A percentile compares a stretch with the other conserved stretches of the same genome.
These are phyloP conservation scores for Lotus japonicus DNA, from an alignment of 306 rosid species.

Conservation along the genomic window DNA sequence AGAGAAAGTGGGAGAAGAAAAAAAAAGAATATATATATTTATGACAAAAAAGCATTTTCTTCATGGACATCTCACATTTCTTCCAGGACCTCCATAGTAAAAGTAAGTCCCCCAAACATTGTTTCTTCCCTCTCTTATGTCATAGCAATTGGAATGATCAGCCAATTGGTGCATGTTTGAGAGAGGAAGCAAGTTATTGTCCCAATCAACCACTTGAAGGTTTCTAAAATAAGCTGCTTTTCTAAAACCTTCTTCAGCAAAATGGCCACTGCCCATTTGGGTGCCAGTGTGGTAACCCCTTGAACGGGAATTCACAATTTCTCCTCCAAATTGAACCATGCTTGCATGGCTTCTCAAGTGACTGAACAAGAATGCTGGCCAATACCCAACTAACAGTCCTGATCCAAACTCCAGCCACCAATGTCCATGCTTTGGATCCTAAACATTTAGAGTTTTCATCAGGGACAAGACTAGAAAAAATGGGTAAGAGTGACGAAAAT, in stretches of 20 bases:
- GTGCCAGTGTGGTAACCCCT: constrained; percentile 88
- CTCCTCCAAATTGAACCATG: constrained; percentile 98
- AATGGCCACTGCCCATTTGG: constrained; percentile 99
- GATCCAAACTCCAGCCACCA: constrained; percentile 96
- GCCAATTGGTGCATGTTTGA: constrained; percentile 69
- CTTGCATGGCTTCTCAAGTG: constrained; percentile 85
- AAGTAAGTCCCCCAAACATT: constrained; percentile 94
- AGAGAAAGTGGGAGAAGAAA: background rate
- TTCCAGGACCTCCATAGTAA: constrained; percentile 99
- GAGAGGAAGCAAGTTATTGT: constrained; percentile 80
- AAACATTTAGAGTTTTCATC: background rate
- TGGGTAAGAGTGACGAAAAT: too few species aligned
- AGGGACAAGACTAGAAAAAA: too few species aligned
- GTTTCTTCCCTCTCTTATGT: constrained; percentile 67
- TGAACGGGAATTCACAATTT: constrained; percentile 77
- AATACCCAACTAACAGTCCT: constrained; percentile 84
- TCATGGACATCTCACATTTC: constrained; percentile 90
- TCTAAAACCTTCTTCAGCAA: constrained; percentile 84
- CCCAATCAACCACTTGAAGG: constrained; percentile 92
- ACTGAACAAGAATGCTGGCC: constrained; percentile 91
- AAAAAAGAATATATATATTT: background rate
- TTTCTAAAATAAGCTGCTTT: constrained; percentile 96
- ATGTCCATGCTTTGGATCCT: constrained; percentile 97
- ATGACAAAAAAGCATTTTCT: constrained; percentile 11
- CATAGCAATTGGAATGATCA: constrained; percentile 88